phyloP scores from a whole-genome alignment of 225 moss, liverwort and hornwort genomes.

The Rhytidiadelphus loreus region DNA sequence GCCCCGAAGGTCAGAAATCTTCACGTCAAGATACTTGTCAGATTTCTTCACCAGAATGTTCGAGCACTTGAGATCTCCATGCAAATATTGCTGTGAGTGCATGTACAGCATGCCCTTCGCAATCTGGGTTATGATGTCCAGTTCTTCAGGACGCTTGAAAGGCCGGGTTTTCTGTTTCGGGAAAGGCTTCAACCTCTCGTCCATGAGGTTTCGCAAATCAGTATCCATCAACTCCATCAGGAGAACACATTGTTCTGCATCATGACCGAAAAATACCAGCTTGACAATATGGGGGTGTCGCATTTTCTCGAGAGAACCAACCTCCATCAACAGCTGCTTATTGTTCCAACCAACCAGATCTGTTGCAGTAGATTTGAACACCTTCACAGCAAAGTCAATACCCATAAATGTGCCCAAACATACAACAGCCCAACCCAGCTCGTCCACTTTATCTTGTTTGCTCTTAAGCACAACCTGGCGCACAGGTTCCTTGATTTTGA shows the following conservation, averaged over 20 bases:
- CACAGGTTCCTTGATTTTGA: neutral
- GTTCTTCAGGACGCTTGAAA: neutral
- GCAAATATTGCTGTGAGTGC: neutral
- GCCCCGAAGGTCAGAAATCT: conserved; percentile 1
- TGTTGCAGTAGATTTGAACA: neutral
- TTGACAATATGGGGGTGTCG: conserved; percentile 19
- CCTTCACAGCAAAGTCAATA: conserved; percentile 2
- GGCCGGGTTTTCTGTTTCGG: neutral
- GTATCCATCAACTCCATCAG: conserved; percentile 23
- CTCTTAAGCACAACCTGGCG: neutral
- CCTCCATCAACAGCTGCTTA: conserved; percentile 15
- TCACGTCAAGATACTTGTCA: neutral
- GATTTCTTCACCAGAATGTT: conserved; percentile 13
- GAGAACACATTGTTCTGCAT: neutral
- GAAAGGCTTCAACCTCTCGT: neutral
- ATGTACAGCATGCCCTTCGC: conserved; percentile 12
- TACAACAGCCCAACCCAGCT: conserved; percentile 6
- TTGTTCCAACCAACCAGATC: neutral
- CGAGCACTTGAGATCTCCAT: conserved; percentile 22
- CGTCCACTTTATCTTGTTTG: neutral
- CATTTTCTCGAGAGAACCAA: neutral
- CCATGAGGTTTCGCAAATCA: conserved; percentile 1
- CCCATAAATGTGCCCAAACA: neutral
- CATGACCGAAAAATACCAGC: conserved; percentile 2
- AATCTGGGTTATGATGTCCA: conserved; percentile 26